These are phyloP conservation scores for Solanum arcanum DNA, from an alignment of 257 asterid species.

Conservation along the genomic window DNA sequence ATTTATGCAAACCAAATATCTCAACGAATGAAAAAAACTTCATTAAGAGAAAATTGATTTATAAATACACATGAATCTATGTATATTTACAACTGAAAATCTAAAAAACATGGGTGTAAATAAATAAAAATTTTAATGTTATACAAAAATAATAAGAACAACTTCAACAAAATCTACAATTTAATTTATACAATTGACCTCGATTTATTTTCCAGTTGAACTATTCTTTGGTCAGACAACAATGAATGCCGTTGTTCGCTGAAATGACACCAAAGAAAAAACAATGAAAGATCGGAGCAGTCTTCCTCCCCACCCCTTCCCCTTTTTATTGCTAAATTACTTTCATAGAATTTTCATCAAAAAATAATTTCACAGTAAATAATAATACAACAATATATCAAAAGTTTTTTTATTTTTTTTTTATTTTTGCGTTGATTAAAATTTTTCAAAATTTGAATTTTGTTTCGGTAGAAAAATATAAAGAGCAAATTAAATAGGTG, in stretches of 20 bases:
- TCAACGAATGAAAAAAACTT: no score
- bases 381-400: not conserved
- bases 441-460: no score
- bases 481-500: not conserved
- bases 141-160: no score
- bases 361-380: not conserved
- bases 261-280: not conserved
- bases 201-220: not conserved
- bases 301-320: not conserved
- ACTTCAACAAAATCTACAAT: no score
- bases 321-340: not conserved
- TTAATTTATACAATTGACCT: not conserved
- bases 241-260: not conserved
- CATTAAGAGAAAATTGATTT: no score
- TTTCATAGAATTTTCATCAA: not conserved
- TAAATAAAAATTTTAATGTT: no score
- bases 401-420: no score
- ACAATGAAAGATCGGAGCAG: not conserved
- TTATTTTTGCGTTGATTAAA: not conserved
- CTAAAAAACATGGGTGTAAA: no score
- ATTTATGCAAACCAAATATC: no score
- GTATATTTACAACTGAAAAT: no score
- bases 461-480: not conserved
- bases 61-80: no score
- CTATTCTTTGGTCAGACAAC: not conserved